Evolutionary conservation across 192 early-diverging fungal species (phyloP).

Genomic region (Entrophospora sp.): DNA sequence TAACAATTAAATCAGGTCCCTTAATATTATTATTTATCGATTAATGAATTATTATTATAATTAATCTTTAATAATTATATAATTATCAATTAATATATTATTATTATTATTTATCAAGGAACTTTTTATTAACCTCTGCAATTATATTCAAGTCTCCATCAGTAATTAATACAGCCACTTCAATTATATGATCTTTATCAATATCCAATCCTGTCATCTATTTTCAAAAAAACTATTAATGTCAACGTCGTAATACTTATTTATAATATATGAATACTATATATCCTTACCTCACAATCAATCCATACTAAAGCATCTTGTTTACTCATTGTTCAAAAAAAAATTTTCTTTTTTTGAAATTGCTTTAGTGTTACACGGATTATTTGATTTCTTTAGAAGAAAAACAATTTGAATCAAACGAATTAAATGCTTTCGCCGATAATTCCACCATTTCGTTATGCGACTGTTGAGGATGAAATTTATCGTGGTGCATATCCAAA

Average conservation of each 20-base stretch:
- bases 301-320: constrained; percentile 75
- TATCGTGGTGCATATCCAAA: constrained; percentile 89
- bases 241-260: too few species aligned
- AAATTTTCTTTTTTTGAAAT: too few species aligned
- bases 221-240: background rate
- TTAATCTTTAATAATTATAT: too few species aligned
- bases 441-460: constrained; percentile 79
- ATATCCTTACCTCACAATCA: constrained; percentile 54
- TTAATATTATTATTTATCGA: too few species aligned
- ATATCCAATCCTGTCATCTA: constrained; percentile 74
- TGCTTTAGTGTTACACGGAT: too few species aligned
- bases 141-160: constrained; percentile 79
- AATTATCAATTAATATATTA: background rate
- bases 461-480: constrained; percentile 71
- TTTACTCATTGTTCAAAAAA: too few species aligned
- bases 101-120: background rate
- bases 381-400: too few species aligned
- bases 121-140: constrained; percentile 43
- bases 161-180: constrained; percentile 85
- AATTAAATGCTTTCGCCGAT: constrained; percentile 34
- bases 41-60: too few species aligned
- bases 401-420: too few species aligned
- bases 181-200: constrained; percentile 71
- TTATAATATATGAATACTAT: background rate
- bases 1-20: constrained; percentile 65